phyloP scores from a whole-genome alignment of 1,284 basidiomycete genomes.

The Austroboletus novae-zelandiae region DNA sequence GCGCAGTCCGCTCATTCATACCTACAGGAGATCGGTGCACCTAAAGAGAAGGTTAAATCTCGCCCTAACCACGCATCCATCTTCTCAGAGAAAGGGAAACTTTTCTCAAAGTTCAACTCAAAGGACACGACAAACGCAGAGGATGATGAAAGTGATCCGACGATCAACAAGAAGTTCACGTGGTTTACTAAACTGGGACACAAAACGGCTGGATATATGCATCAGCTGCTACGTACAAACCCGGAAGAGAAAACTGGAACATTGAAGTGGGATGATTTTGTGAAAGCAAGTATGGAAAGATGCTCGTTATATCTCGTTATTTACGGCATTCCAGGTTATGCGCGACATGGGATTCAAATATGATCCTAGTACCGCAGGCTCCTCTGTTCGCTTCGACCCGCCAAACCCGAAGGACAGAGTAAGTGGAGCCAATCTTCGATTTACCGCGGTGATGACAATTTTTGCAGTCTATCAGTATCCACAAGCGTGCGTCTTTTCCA shows the following conservation, averaged over 20 bases:
- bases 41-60: slow-evolving; percentile 68
- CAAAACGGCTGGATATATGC: slow-evolving; percentile 58
- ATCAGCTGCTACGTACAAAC: slow-evolving; percentile 57
- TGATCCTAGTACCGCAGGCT: slow-evolving; percentile 73
- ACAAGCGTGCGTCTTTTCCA: slow-evolving; percentile 60
- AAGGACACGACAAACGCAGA: slow-evolving; percentile 39
- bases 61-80: slow-evolving; percentile 54
- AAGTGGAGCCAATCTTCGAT: slow-evolving; percentile 22
- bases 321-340: slow-evolving; percentile 54
- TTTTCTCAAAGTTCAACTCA: slow-evolving; percentile 50
- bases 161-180: slow-evolving; percentile 41
- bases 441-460: slow-evolving; percentile 2
- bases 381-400: slow-evolving; percentile 78
- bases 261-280: slow-evolving; percentile 74
- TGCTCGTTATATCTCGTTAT: neutral
- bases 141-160: slow-evolving; percentile 31
- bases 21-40: slow-evolving; percentile 46
- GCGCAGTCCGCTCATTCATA: slow-evolving; percentile 73
- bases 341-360: slow-evolving; percentile 72
- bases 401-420: slow-evolving; percentile 57
- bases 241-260: slow-evolving; percentile 57
- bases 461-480: slow-evolving; percentile 65
- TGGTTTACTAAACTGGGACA: slow-evolving; percentile 58
- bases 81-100: slow-evolving; percentile 45
- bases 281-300: slow-evolving; percentile 41